A percentile compares a stretch with the other conserved stretches of the same genome.
These are phyloP conservation scores for Pseudocercospora vitis DNA, from an alignment of 2,329 filamentous ascomycete species.

Conservation along the genomic window DNA sequence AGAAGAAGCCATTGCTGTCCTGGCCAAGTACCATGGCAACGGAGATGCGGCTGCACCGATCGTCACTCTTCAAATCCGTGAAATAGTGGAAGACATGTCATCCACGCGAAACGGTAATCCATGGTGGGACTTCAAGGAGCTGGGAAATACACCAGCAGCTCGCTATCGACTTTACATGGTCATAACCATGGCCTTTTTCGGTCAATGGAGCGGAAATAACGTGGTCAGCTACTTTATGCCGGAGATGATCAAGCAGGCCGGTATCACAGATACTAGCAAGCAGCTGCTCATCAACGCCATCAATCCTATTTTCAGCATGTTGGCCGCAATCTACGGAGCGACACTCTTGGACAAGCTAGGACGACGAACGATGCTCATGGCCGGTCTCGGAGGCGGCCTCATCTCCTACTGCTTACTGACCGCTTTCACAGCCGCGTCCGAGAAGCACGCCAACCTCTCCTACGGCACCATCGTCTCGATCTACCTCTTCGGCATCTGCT, in stretches of 20 bases:
- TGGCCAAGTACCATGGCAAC: constrained; percentile 60
- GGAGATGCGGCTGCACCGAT: constrained; percentile 40
- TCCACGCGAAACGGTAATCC: constrained; percentile 49
- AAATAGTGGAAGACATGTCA: constrained; percentile 39
- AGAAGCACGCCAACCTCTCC: constrained; percentile 27
- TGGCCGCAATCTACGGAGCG: constrained; percentile 42
- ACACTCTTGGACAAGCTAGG: constrained; percentile 30
- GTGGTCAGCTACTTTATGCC: constrained; percentile 40
- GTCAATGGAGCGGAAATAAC: constrained; percentile 45
- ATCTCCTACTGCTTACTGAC: constrained; percentile 40
- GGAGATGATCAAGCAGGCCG: constrained; percentile 40
- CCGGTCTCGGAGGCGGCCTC: constrained; percentile 39
- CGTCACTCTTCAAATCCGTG: constrained; percentile 40
- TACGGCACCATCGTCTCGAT: constrained; percentile 44
- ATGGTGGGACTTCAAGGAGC: constrained; percentile 42
- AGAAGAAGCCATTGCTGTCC: constrained; percentile 58
- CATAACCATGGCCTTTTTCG: constrained; percentile 45
- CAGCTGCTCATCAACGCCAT: constrained; percentile 46
- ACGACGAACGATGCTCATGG: constrained; percentile 40
- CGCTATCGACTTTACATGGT: constrained; percentile 47
- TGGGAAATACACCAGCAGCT: constrained; percentile 53
- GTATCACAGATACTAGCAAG: constrained; percentile 38
- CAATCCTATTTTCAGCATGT: constrained; percentile 42
- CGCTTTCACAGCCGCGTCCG: constrained; percentile 36
- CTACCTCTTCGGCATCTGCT: constrained; percentile 44